Conservation (phyloP, 1,284 basidiomycete species). For the Trichosporon coremiiforme region DNA sequence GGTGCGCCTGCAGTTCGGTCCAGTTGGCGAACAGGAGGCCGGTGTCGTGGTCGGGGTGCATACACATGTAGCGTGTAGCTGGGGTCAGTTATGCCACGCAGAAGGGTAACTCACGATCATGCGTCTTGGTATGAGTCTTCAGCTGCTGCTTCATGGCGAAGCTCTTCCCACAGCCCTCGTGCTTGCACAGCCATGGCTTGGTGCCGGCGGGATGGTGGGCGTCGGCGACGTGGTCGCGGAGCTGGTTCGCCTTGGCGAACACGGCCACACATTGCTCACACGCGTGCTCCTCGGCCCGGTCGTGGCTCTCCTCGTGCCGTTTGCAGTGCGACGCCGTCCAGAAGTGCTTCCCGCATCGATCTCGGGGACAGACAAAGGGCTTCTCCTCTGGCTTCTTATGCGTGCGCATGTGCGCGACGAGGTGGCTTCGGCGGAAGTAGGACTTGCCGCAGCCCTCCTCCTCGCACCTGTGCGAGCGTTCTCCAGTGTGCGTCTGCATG, state of each 20-base stretch:
- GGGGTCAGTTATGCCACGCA: constrained; percentile 3
- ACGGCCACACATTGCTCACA: constrained; percentile 69
- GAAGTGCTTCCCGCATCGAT: constrained; percentile 75
- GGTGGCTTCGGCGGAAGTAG: constrained; percentile 81
- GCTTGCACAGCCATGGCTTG: constrained; percentile 73
- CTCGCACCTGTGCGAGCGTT: constrained; percentile 79
- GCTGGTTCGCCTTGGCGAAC: constrained; percentile 78
- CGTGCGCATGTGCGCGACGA: constrained; percentile 79
- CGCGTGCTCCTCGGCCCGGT: constrained; percentile 58
- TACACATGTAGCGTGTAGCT: constrained; percentile 83
- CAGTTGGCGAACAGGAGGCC: constrained; percentile 72
- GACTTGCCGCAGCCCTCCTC: constrained; percentile 68
- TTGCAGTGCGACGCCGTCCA: constrained; percentile 88
- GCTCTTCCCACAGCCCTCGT: constrained; percentile 71
- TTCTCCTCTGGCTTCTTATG: constrained; percentile 71
- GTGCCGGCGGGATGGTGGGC: constrained; percentile 75
- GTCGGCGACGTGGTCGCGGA: constrained; percentile 72
- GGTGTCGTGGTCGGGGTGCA: constrained; percentile 63
- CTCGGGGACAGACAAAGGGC: constrained; percentile 66
- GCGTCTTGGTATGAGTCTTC: constrained; percentile 72
- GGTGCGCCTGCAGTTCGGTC: constrained; percentile 79
- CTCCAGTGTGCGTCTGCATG: constrained; percentile 78
- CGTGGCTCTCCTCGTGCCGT: constrained; percentile 66
- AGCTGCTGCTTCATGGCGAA: constrained; percentile 79
- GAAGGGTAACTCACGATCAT: constrained; percentile 71